phyloP scores from a whole-genome alignment of 257 asterid genomes.

The Solanum megistacrolobum region DNA sequence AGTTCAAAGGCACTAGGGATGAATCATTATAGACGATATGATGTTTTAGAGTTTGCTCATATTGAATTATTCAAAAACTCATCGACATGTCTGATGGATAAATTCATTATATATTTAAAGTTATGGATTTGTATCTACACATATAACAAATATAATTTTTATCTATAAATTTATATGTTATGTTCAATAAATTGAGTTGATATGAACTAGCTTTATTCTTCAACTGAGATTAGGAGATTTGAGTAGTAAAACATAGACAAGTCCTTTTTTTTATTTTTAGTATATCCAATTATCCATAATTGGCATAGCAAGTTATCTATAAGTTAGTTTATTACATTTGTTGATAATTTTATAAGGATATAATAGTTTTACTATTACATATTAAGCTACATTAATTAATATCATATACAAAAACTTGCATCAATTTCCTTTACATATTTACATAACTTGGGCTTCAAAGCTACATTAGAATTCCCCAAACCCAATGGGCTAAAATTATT shows the following conservation, averaged over 20 bases:
- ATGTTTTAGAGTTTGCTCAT: not conserved
- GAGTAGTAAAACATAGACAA: not conserved
- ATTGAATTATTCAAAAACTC: not conserved
- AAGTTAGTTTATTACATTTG: not conserved
- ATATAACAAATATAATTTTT: not conserved
- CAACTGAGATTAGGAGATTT: not conserved
- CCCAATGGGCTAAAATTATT: not conserved
- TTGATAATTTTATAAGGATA: not conserved
- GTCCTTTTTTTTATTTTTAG: not conserved
- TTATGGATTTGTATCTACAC: not conserved
- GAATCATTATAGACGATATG: not conserved
- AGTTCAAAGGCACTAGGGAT: not conserved
- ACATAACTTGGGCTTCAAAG: not conserved
- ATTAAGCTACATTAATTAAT: not conserved
- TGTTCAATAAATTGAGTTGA: not conserved
- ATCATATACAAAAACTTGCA: not conserved
- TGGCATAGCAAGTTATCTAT: not conserved
- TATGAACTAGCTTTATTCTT: not conserved
- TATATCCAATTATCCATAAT: not conserved
- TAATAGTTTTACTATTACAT: not conserved
- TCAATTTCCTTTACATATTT: not conserved
- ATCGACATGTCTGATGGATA: not conserved
- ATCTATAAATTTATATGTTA: not conserved
- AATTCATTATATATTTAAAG: not conserved
- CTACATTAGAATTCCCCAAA: not conserved